Conservation (phyloP, 1,139 yeast genomes). For the Hansenula lynferdii region DNA sequence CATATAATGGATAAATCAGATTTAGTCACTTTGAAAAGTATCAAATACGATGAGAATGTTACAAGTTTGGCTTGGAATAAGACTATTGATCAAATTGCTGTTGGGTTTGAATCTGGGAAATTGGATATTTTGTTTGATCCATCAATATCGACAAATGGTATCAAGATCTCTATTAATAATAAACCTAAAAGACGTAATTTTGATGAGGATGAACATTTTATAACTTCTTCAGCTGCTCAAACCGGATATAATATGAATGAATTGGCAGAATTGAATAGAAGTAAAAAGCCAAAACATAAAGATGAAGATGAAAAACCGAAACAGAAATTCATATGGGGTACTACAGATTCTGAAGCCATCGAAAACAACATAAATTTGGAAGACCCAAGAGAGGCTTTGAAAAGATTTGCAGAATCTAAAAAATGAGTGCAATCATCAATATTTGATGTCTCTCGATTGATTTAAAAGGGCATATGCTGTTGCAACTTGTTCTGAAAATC, state of each 20-base stretch:
- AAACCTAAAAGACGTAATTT: slow-evolving; percentile 30
- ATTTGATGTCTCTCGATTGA: slow-evolving; percentile 4
- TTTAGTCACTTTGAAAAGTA: slow-evolving; percentile 24
- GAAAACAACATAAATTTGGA: slow-evolving; percentile 18
- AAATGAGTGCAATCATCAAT: slow-evolving; percentile 1
- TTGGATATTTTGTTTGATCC: slow-evolving; percentile 31
- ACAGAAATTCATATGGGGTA: slow-evolving; percentile 12
- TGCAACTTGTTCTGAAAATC: slow-evolving; percentile 2
- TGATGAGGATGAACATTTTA: slow-evolving; percentile 25
- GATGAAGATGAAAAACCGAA: slow-evolving; percentile 4
- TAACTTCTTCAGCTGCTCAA: slow-evolving; percentile 23
- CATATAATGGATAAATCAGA: slow-evolving; percentile 33
- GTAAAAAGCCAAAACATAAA: not conserved
- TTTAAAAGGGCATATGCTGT: slow-evolving; percentile 3
- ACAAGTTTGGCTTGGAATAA: slow-evolving; percentile 28
- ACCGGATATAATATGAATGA: slow-evolving; percentile 23
- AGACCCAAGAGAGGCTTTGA: slow-evolving; percentile 33
- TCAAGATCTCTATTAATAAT: slow-evolving; percentile 27
- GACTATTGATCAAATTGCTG: slow-evolving; percentile 29
- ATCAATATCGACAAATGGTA: slow-evolving; percentile 29
- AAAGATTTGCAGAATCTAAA: slow-evolving; percentile 29
- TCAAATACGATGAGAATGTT: slow-evolving; percentile 16
- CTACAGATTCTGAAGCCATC: slow-evolving; percentile 5
- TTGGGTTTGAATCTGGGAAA: slow-evolving; percentile 29
- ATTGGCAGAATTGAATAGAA: slow-evolving; percentile 10